Percentiles rank a stretch among this genome's conserved stretches.
Conservation (phyloP, 2,329 filamentous ascomycete genomes). For the Colletotrichum tropicicola region DNA sequence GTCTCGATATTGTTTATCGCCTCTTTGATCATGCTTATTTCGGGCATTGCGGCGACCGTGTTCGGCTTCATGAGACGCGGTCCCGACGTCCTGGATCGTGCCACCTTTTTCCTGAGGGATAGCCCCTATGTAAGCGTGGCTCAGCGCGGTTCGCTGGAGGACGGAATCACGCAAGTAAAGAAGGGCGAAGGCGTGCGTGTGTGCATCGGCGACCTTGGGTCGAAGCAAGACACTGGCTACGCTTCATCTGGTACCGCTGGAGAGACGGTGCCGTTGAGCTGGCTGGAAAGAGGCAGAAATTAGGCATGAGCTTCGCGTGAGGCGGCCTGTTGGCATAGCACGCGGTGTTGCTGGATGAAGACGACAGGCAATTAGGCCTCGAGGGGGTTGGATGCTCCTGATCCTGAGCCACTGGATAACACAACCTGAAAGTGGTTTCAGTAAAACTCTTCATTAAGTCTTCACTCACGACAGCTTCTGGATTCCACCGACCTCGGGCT, state of each 20-base stretch:
- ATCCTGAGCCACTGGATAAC: too few species aligned
- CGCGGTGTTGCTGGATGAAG: too few species aligned
- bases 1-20: neutral
- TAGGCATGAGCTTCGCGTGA: neutral
- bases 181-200: neutral
- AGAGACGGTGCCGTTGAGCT: neutral
- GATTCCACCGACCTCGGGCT: too few species aligned
- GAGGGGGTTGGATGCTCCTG: too few species aligned
- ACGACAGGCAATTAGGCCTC: too few species aligned
- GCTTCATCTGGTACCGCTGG: neutral
- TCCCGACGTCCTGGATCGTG: constrained; percentile 37
- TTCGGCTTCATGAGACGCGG: constrained; percentile 38
- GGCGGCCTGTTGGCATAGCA: too few species aligned
- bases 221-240: neutral
- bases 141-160: neutral
- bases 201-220: neutral
- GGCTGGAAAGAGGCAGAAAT: neutral
- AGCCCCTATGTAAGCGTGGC: neutral
- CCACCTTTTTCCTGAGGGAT: constrained; percentile 7
- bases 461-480: too few species aligned
- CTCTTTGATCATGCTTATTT: neutral
- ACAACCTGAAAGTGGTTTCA: neutral
- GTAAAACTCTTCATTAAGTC: neutral
- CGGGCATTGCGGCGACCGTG: constrained; percentile 27
- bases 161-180: neutral